Evolutionary conservation across 2,329 filamentous ascomycete species (phyloP).

Genomic region (Aureobasidium subglaciale): DNA sequence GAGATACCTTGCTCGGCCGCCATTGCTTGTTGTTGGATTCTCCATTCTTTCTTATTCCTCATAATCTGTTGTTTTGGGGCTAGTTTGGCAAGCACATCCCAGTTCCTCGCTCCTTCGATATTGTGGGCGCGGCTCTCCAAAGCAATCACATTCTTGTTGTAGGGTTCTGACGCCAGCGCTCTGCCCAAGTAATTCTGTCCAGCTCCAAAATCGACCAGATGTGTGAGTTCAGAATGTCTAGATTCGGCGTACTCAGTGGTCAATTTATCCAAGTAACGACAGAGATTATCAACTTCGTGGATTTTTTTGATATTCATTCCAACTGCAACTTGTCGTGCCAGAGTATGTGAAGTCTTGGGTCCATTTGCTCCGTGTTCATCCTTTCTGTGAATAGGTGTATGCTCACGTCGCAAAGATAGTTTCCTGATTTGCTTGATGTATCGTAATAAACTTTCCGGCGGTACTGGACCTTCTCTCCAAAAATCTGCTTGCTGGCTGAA

Average conservation of each 20-base stretch:
- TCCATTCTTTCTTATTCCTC: constrained; percentile 76
- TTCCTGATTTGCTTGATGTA: constrained; percentile 68
- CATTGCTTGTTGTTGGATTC: constrained; percentile 36
- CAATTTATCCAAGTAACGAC: constrained; percentile 71
- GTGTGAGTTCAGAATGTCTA: constrained; percentile 53
- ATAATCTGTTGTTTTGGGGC: constrained; percentile 65
- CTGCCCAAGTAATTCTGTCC: constrained; percentile 94
- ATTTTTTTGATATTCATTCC: constrained; percentile 97
- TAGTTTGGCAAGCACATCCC: constrained; percentile 76
- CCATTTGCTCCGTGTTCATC: constrained; percentile 19
- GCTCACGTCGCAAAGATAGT: constrained; percentile 60
- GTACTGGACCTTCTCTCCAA: constrained; percentile 39
- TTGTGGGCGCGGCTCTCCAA: constrained; percentile 85
- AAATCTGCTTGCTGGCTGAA: constrained; percentile 22
- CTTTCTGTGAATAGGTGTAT: constrained; percentile 28
- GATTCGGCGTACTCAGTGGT: constrained; percentile 46
- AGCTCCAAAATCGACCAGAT: constrained; percentile 92
- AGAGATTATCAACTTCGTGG: constrained; percentile 87
- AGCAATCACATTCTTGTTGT: constrained; percentile 79
- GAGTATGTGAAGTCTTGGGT: constrained; percentile 15
- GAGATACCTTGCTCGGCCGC: background rate
- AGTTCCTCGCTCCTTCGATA: constrained; percentile 73
- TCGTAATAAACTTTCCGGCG: constrained; percentile 53
- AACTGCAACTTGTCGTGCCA: constrained; percentile 67
- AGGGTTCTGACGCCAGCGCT: constrained; percentile 75